Evolutionary conservation across 345 rosid species (phyloP).

Genomic region (Arabidopsis arenosa): DNA sequence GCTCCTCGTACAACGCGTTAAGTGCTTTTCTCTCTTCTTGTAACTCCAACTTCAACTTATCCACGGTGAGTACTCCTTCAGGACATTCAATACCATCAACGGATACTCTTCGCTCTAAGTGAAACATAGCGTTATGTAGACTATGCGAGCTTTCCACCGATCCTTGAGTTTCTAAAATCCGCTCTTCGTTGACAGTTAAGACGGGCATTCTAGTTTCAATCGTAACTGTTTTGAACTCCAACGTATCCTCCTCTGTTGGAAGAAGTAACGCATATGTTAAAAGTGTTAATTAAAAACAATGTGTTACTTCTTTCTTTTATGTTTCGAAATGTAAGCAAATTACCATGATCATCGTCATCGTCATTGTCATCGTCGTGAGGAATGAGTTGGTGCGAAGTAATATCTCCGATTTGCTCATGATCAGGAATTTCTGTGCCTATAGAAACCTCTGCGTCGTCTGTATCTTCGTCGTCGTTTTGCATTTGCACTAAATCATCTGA

Average conservation of each 20-base stretch:
- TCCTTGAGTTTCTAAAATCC: constrained; percentile 64
- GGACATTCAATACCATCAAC: constrained; percentile 63
- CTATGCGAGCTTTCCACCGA: constrained; percentile 61
- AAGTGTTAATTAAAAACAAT: no score
- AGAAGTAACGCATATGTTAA: constrained; percentile 15
- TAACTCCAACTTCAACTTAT: constrained; percentile 67
- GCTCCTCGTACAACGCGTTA: constrained; percentile 69
- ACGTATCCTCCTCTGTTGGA: constrained; percentile 43
- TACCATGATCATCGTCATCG: constrained; percentile 32
- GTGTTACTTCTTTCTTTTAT: no score
- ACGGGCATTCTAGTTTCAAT: constrained; percentile 46
- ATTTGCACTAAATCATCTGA: constrained; percentile 49
- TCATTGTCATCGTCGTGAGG: constrained; percentile 21
- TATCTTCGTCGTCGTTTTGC: constrained; percentile 63
- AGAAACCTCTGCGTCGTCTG: constrained; percentile 73
- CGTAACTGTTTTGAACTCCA: constrained; percentile 55
- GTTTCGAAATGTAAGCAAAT: background rate
- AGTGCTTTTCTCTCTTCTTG: constrained; percentile 71
- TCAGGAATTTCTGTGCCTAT: constrained; percentile 93
- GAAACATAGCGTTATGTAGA: constrained; percentile 59
- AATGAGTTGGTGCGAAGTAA: constrained; percentile 45
- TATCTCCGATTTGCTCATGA: constrained; percentile 62
- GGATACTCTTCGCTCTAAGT: constrained; percentile 59
- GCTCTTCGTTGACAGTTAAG: constrained; percentile 61
- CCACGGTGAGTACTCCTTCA: constrained; percentile 61